phyloP scores from a whole-genome alignment of 2,329 filamentous ascomycete genomes.

The Neurospora sp. region DNA sequence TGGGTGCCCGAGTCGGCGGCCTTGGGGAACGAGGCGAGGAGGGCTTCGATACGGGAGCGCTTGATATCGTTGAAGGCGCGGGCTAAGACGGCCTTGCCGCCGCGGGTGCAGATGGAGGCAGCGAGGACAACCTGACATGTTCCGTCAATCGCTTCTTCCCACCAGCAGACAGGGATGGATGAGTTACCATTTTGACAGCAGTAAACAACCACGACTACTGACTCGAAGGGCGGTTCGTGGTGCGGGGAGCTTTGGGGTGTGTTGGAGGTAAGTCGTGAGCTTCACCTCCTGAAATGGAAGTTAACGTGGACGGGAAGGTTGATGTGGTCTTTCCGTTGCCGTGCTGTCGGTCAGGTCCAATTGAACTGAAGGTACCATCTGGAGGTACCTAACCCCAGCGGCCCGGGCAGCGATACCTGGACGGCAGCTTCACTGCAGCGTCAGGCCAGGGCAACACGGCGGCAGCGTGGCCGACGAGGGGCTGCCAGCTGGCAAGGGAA shows the following conservation, averaged over 20 bases:
- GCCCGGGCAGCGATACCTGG: not conserved
- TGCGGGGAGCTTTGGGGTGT: conserved; percentile 6
- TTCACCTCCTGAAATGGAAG: conserved; percentile 6
- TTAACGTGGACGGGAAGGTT: conserved; percentile 8
- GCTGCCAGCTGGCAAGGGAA: conserved; percentile 13
- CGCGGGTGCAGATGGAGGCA: conserved; percentile 96
- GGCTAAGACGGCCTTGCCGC: conserved; percentile 95
- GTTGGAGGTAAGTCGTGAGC: conserved; percentile 9
- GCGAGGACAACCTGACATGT: conserved; percentile 79
- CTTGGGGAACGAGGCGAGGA: conserved; percentile 95
- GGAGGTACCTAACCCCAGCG: not conserved
- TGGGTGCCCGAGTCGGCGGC: conserved; percentile 92
- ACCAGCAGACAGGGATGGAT: conserved; percentile 14
- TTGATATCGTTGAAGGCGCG: conserved; percentile 97
- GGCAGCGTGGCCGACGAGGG: conserved; percentile 11
- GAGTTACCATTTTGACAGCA: conserved; percentile 30
- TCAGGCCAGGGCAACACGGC: not conserved
- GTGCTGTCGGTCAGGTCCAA: not conserved
- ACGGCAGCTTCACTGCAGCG: not conserved
- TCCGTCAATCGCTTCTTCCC: not conserved
- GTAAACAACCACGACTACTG: conserved; percentile 1
- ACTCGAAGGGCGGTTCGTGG: not conserved
- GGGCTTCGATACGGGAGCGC: conserved; percentile 88
- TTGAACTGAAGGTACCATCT: not conserved
- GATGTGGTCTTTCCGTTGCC: conserved; percentile 13